Conservation (phyloP, 2,329 filamentous ascomycete species). For the Talaromyces sp. region DNA sequence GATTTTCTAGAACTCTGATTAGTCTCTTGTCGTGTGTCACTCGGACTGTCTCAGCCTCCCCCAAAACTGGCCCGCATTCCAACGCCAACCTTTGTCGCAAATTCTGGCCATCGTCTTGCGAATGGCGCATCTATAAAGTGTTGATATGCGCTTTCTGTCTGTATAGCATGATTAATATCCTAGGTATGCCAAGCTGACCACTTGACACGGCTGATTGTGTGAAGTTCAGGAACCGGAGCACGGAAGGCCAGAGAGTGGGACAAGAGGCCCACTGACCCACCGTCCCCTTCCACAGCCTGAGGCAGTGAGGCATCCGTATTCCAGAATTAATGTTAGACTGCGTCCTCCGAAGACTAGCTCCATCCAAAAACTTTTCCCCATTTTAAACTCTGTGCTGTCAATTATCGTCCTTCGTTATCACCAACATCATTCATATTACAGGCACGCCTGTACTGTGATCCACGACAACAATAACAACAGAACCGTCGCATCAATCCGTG, state of each 20-base stretch:
- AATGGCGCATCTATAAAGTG: no score
- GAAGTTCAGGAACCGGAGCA: not conserved
- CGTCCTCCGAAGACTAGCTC: no score
- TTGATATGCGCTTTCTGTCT: no score
- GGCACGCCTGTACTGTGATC: not conserved
- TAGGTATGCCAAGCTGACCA: not conserved
- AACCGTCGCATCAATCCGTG: not conserved
- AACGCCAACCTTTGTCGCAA: no score
- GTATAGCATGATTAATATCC: not conserved
- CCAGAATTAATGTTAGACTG: not conserved
- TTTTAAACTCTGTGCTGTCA: not conserved
- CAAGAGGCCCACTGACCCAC: not conserved
- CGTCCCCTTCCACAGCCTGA: not conserved
- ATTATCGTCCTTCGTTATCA: not conserved
- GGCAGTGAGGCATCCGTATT: conserved; percentile 2
- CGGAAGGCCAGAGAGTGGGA: not conserved
- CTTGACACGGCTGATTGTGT: not conserved
- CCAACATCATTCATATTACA: not conserved
- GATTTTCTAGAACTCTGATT: conserved; percentile 6
- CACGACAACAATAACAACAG: not conserved
- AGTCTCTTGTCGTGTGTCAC: not conserved
- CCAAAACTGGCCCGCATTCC: not conserved
- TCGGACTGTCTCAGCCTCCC: conserved; percentile 8
- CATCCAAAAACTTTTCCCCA: conserved; percentile 9
- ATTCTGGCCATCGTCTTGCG: no score